These are phyloP conservation scores for Sclerospora graminicola DNA, from an alignment of 352 stramenopile genomes.

Conservation along the genomic window DNA sequence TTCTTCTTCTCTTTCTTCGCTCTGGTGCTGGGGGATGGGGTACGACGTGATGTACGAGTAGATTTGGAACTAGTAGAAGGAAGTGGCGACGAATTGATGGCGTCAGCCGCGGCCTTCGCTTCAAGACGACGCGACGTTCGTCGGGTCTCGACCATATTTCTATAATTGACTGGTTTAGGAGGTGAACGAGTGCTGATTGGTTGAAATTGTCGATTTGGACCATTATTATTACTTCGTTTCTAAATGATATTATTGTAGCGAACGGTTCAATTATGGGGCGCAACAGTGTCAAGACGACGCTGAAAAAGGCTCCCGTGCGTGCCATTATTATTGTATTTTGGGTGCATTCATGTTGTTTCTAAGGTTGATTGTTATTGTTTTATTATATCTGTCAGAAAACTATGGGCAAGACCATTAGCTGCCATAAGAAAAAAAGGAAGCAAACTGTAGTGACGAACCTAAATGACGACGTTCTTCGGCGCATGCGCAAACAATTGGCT, in stretches of 20 bases:
- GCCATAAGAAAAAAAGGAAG: constrained; percentile 18
- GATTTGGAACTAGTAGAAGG: not conserved
- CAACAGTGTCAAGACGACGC: constrained; percentile 16
- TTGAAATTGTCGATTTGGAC: not conserved
- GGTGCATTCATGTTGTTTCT: not conserved
- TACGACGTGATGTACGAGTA: constrained; percentile 1
- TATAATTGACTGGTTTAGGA: constrained; percentile 11
- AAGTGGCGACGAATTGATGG: constrained; percentile 12
- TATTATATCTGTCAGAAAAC: constrained; percentile 13
- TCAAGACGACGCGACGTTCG: constrained; percentile 49
- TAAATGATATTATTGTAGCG: not conserved
- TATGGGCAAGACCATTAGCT: constrained; percentile 16
- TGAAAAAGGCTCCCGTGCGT: constrained; percentile 31
- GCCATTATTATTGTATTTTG: not conserved
- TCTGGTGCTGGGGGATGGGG: constrained; percentile 5
- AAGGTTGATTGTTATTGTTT: not conserved
- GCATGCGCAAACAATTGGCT: constrained; percentile 47
- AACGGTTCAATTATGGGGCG: constrained; percentile 8
- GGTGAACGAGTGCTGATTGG: constrained; percentile 2
- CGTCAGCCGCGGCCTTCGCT: constrained; percentile 20
- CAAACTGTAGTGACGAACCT: constrained; percentile 18
- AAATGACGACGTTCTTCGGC: constrained; percentile 40
- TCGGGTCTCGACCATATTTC: constrained; percentile 54
- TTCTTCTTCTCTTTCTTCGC: constrained; percentile 1
- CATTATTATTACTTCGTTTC: not conserved